phyloP scores from a whole-genome alignment of 2,329 filamentous ascomycete species.

The Cercospora sp. region DNA sequence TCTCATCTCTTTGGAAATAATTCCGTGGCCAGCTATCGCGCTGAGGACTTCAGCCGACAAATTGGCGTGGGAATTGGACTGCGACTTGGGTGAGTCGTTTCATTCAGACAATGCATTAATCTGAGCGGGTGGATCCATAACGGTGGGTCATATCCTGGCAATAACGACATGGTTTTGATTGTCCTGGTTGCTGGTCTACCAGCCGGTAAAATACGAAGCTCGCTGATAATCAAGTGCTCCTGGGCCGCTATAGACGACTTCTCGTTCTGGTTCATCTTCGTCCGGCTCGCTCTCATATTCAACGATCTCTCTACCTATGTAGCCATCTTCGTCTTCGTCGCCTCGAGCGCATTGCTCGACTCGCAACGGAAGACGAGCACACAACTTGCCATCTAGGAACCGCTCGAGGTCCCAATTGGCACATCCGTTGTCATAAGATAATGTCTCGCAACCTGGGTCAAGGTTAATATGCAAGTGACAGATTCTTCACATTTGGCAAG shows the following conservation, averaged over 20 bases:
- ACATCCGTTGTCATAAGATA: conserved; percentile 10
- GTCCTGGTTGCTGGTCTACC: not conserved
- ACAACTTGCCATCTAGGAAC: conserved; percentile 27
- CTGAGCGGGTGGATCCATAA: not conserved
- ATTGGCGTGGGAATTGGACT: not conserved
- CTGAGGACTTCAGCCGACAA: not conserved
- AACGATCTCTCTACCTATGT: conserved; percentile 23
- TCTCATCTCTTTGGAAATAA: not conserved
- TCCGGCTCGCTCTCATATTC: conserved; percentile 18
- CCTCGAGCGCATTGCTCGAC: conserved; percentile 21
- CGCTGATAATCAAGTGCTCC: conserved; percentile 20
- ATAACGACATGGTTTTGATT: not conserved
- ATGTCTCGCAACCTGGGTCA: conserved; percentile 13
- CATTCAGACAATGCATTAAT: not conserved
- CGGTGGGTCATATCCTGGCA: not conserved
- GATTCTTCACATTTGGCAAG: not conserved
- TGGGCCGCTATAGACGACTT: conserved; percentile 18
- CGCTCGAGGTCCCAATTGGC: conserved; percentile 30
- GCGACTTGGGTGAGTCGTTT: not conserved
- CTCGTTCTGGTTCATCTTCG: conserved; percentile 20
- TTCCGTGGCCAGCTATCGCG: not conserved
- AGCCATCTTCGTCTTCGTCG: conserved; percentile 24
- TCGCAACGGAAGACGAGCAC: conserved; percentile 13
- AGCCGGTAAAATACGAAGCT: not conserved
- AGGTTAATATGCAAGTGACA: not conserved